Conservation (phyloP, 352 stramenopile genomes). For the Paralagenidium karlingii region DNA sequence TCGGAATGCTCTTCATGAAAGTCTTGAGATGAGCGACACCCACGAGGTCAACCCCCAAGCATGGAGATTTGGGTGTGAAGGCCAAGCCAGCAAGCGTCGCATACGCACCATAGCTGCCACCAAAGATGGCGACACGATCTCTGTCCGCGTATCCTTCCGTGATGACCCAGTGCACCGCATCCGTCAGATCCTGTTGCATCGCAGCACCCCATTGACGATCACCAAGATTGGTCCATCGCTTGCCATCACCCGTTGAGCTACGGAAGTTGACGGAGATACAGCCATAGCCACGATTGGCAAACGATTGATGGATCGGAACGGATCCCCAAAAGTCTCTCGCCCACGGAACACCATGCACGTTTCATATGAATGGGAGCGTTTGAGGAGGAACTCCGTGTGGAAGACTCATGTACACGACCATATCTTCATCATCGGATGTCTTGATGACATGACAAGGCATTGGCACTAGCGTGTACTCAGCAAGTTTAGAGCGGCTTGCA, state of each 20-base stretch:
- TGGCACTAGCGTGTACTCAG: conserved; percentile 19
- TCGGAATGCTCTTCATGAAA: conserved; percentile 21
- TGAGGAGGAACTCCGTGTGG: conserved; percentile 11
- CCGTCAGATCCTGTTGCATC: conserved; percentile 39
- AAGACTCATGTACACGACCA: conserved; percentile 34
- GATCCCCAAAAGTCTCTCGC: conserved; percentile 16
- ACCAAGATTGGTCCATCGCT: conserved; percentile 46
- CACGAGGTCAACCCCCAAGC: conserved; percentile 67
- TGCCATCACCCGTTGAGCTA: conserved; percentile 53
- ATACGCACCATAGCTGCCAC: conserved; percentile 65
- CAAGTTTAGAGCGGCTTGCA: conserved; percentile 16
- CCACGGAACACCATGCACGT: conserved; percentile 28
- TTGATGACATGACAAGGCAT: conserved; percentile 24
- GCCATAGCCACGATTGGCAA: conserved; percentile 30
- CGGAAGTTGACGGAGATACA: conserved; percentile 48
- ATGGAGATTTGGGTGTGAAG: conserved; percentile 66
- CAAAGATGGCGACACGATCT: conserved; percentile 35
- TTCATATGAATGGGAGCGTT: conserved; percentile 22
- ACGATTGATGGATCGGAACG: conserved; percentile 19
- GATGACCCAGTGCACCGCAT: conserved; percentile 38
- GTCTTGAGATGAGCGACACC: conserved; percentile 29
- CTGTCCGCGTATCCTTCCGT: conserved; percentile 39
- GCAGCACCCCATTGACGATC: conserved; percentile 20
- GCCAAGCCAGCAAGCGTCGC: conserved; percentile 46
- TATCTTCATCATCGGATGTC: conserved; percentile 25